Evolutionary conservation across 2,329 filamentous ascomycete genomes (phyloP), one percentile per base, ranked within the genome.

Genomic region (Aspergillus glaucus): DNA sequence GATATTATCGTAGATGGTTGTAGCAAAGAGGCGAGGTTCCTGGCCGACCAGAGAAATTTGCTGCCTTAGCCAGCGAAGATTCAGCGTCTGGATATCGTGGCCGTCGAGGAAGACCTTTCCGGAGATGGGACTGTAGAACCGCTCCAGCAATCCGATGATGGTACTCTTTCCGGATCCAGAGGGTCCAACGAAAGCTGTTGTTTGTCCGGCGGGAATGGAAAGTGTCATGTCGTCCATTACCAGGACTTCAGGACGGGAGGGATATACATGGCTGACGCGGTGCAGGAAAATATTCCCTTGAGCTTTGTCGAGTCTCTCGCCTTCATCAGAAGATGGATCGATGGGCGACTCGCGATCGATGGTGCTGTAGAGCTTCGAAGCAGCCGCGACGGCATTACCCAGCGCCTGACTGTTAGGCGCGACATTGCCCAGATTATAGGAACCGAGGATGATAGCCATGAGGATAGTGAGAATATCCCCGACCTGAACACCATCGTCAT

Each of bases 81-180:
- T 97, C 44, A 97, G 75, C 0, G 77, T 85, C 60, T 81, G 81
- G 48, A 95, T 84, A 64, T 95, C 86, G 56, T 85, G 82, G 7
- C 87, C 92, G 63, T 97, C 93, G 8, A 98, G 75, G 50, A 84
- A 79, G 1, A 97, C 83, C 17, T 79, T 72, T 17, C 93, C 93
- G 26, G 80, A 80, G 28, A 96, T 87, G 0, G 92, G 92, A 49
- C 90, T 83, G 65, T 98, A 98, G 67, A 97, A 97, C n/a, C 93
- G 82, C 70, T 97, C 92, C 1, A 97, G 84, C 17, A 98, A 76
- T 10, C 92, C 92, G 26, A 97, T 86, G 53, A 97, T 91, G 0
- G 93, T 97, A 60, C 86, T 92, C 72, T 97, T 98, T 43, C 93
- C 93, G 34, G 87, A 94, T 10, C 92, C 93, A 9, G 92, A 97